Conservation (phyloP, 306 rosid genomes). For the Carpinus fangiana region DNA sequence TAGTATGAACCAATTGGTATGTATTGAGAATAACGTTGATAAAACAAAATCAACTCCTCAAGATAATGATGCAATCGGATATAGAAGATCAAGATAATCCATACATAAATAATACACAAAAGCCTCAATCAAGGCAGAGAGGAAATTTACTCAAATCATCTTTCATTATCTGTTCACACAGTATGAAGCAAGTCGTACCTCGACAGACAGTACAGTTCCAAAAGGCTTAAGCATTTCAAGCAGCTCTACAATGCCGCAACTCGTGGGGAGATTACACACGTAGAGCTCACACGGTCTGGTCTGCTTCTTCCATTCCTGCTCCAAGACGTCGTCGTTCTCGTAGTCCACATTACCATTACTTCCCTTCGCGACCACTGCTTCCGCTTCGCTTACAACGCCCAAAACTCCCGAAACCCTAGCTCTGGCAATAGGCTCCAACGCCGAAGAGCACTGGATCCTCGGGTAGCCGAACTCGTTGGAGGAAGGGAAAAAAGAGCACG, state of each 20-base stretch:
- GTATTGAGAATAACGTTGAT: too few relatives aligned
- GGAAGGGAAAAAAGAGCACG: neutral
- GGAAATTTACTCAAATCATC: neutral
- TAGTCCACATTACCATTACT: neutral
- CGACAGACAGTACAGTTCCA: constrained; percentile 51
- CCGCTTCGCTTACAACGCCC: constrained; percentile 31
- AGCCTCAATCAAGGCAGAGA: neutral
- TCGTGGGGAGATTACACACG: constrained; percentile 70
- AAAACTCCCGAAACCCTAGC: constrained; percentile 23
- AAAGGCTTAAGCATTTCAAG: constrained; percentile 53
- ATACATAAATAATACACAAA: too few relatives aligned
- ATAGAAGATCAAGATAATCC: too few relatives aligned
- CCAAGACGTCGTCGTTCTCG: constrained; percentile 27
- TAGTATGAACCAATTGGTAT: too few relatives aligned
- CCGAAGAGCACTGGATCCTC: neutral
- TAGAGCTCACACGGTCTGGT: constrained; percentile 52
- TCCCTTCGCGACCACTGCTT: constrained; percentile 11
- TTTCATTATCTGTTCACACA: too few relatives aligned
- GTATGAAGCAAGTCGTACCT: constrained; percentile 36
- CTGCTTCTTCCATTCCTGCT: constrained; percentile 18
- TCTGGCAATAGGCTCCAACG: neutral
- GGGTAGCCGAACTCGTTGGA: constrained; percentile 7
- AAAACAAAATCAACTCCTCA: too few relatives aligned
- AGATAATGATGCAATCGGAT: too few relatives aligned
- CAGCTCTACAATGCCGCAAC: constrained; percentile 47